These are phyloP conservation scores for Pelargonium fulgidum DNA, from an alignment of 441 rosid species.

Conservation along the genomic window DNA sequence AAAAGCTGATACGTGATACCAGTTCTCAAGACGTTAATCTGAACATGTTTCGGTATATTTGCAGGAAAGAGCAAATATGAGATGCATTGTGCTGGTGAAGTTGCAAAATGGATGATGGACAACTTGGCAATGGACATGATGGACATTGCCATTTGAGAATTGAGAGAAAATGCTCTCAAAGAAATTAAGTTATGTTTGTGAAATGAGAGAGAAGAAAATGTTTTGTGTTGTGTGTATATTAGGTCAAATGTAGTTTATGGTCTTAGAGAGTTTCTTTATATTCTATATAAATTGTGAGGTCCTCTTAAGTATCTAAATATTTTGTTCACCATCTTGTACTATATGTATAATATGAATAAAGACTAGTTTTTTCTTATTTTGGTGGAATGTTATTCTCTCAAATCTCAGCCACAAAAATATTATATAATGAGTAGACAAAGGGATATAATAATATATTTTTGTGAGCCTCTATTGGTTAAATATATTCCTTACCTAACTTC, in stretches of 20 bases:
- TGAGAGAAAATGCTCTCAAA: not conserved
- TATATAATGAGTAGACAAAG: no score
- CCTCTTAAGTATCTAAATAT: not conserved
- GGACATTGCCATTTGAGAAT: not conserved
- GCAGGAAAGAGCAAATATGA: not conserved
- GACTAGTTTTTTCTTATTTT: not conserved
- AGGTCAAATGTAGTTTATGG: not conserved
- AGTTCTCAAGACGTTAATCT: not conserved
- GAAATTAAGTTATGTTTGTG: not conserved
- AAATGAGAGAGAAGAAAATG: not conserved
- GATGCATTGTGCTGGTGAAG: not conserved
- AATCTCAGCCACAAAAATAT: no score
- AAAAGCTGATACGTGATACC: no score
- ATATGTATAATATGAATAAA: not conserved
- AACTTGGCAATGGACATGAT: constrained; percentile 6
- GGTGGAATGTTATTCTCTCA: no score
- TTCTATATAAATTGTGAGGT: not conserved
- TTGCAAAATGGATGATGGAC: constrained; percentile 10
- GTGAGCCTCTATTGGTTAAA: not conserved
- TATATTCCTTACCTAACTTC: not conserved
- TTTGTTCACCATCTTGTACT: not conserved
- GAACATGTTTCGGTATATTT: not conserved
- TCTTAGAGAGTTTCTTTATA: not conserved
- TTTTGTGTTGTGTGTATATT: not conserved
- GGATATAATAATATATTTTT: no score